These are phyloP conservation scores for Tricholoma hemisulphureum DNA, from an alignment of 768 basidiomycete genomes.

Conservation along the genomic window DNA sequence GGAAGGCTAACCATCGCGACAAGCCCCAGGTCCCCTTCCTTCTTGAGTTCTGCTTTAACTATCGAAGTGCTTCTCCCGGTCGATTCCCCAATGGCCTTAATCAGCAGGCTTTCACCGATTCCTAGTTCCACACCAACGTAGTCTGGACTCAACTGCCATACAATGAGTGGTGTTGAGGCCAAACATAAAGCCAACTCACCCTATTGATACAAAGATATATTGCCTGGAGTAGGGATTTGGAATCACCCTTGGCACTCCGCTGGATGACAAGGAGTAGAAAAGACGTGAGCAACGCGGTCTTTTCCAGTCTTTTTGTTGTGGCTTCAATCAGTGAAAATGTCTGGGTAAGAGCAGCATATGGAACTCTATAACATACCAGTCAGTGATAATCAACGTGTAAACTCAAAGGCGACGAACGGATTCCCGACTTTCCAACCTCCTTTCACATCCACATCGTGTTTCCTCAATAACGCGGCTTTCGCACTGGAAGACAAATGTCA, in stretches of 20 bases:
- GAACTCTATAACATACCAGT: constrained; percentile 57
- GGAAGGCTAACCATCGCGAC: constrained; percentile 80
- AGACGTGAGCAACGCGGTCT: constrained; percentile 81
- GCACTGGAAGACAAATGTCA: constrained; percentile 44
- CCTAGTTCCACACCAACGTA: constrained; percentile 95
- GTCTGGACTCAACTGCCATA: constrained; percentile 80
- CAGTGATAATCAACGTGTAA: not conserved
- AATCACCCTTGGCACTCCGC: constrained; percentile 73
- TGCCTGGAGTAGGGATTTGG: constrained; percentile 74
- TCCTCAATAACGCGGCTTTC: constrained; percentile 61
- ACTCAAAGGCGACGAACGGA: constrained; percentile 55
- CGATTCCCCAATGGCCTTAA: constrained; percentile 94
- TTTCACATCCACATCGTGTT: constrained; percentile 68
- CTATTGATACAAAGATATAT: constrained; percentile 97
- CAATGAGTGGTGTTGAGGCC: constrained; percentile 7
- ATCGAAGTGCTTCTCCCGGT: constrained; percentile 83
- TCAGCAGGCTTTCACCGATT: constrained; percentile 89
- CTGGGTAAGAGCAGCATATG: constrained; percentile 89
- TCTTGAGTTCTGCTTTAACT: constrained; percentile 91
- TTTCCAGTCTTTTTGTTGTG: constrained; percentile 94
- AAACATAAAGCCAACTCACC: constrained; percentile 42
- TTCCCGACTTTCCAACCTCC: constrained; percentile 84
- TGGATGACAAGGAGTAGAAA: constrained; percentile 90
- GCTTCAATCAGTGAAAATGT: constrained; percentile 87
- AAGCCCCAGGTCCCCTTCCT: constrained; percentile 91